phyloP scores from a whole-genome alignment of 257 asterid species.

The Coffea eugenioides region DNA sequence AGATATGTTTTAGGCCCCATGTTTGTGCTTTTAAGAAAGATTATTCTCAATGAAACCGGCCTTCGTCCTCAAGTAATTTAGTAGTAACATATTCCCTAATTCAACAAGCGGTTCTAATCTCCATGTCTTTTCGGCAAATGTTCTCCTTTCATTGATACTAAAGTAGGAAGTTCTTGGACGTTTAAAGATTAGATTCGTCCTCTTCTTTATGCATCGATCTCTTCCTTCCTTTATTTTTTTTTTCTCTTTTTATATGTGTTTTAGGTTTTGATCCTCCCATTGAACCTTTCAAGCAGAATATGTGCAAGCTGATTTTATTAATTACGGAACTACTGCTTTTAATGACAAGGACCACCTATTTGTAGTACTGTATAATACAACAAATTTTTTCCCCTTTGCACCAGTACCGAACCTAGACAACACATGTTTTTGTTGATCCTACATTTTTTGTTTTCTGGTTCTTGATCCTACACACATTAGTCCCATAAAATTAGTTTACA shows the following conservation, averaged over 20 bases:
- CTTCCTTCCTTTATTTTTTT: neutral
- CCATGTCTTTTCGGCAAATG: conserved; percentile 6
- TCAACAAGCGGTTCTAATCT: conserved; percentile 24
- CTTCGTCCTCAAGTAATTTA: conserved; percentile 24
- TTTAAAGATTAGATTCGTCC: conserved; percentile 34
- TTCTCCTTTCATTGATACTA: conserved; percentile 26
- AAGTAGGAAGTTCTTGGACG: conserved; percentile 32
- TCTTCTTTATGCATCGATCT: conserved; percentile 11
- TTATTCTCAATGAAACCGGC: conserved; percentile 17
- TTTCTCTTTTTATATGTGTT: neutral
- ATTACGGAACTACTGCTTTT: too few relatives aligned
- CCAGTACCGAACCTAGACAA: too few relatives aligned
- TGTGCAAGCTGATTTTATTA: too few relatives aligned
- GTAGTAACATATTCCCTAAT: conserved; percentile 25
- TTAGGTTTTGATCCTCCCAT: neutral
- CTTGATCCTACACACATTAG: too few relatives aligned
- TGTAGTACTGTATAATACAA: neutral
- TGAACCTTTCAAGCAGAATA: neutral
- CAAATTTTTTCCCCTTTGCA: too few relatives aligned
- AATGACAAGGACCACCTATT: neutral
- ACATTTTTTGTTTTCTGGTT: too few relatives aligned
- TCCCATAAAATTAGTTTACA: too few relatives aligned
- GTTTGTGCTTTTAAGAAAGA: conserved; percentile 25
- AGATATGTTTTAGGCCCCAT: conserved; percentile 13
- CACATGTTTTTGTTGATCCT: too few relatives aligned